A percentile compares a stretch with the other conserved stretches of the same genome.
These are phyloP conservation scores for Hippophae gyantsensis DNA, from an alignment of 306 rosid species.

Conservation along the genomic window DNA sequence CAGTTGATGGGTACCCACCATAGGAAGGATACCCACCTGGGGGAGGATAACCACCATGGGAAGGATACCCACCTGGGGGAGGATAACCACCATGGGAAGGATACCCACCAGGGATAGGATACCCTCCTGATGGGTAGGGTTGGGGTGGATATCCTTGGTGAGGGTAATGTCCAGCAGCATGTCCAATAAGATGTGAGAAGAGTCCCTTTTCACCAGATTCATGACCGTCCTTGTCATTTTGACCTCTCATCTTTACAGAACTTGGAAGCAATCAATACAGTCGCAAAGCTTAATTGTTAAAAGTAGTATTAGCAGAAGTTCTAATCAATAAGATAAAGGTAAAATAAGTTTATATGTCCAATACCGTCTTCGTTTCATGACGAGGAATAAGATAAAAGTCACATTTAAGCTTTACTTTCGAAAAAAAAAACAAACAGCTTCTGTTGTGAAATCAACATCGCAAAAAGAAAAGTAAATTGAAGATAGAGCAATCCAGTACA, in stretches of 20 bases:
- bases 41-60: too few relatives aligned
- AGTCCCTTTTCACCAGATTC: slow-evolving; percentile 53
- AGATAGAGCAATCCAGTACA: too few relatives aligned
- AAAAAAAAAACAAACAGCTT: too few relatives aligned
- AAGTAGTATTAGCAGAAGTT: background rate
- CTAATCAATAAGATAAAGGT: background rate
- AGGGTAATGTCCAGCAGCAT: slow-evolving; percentile 32
- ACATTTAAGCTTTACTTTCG: too few relatives aligned
- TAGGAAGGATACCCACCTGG: too few relatives aligned
- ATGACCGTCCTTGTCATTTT: slow-evolving; percentile 28
- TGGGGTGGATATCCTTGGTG: slow-evolving; percentile 8
- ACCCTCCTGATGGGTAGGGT: slow-evolving; percentile 2
- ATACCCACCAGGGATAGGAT: slow-evolving; percentile 23
- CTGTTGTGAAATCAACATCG: too few relatives aligned
- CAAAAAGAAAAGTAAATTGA: too few relatives aligned
- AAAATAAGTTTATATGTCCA: background rate
- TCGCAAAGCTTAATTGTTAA: background rate
- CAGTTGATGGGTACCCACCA: too few relatives aligned
- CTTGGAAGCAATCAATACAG: background rate
- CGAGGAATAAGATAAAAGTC: too few relatives aligned
- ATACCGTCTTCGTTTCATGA: background rate
- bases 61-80: too few relatives aligned
- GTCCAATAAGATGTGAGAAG: slow-evolving; percentile 40
- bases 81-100: background rate
- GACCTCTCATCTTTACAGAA: slow-evolving; percentile 54